These are phyloP conservation scores for Austroboletus festivus DNA, from an alignment of 768 basidiomycete genomes.

Conservation along the genomic window DNA sequence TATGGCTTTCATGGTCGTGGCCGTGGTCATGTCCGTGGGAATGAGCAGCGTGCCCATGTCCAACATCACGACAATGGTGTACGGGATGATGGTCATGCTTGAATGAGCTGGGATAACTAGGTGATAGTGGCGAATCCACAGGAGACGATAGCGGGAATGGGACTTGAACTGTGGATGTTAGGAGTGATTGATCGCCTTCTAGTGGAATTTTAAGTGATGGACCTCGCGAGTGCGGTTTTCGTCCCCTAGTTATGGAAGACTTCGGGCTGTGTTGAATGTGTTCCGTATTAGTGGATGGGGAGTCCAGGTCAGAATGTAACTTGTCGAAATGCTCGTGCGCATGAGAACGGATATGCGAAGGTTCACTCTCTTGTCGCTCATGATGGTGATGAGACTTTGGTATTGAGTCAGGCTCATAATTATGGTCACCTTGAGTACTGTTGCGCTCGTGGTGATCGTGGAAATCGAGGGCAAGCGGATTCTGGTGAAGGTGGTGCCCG, in stretches of 20 bases:
- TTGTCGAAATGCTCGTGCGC: conserved; percentile 28
- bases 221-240: conserved; percentile 39
- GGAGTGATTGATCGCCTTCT: conserved; percentile 19
- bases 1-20: conserved; percentile 75
- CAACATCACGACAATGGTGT: conserved; percentile 17
- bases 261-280: conserved; percentile 8
- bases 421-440: conserved; percentile 14
- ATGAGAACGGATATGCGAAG: conserved; percentile 18
- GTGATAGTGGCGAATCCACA: conserved; percentile 57
- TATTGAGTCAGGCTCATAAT: conserved; percentile 24
- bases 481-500: conserved; percentile 30
- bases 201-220: conserved; percentile 39
- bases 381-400: conserved; percentile 21
- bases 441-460: conserved; percentile 8
- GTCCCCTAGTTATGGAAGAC: conserved; percentile 23
- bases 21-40: conserved; percentile 50
- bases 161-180: conserved; percentile 18
- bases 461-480: conserved; percentile 12
- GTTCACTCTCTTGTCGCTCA: conserved; percentile 24
- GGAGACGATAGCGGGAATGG: conserved; percentile 28
- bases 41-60: conserved; percentile 46
- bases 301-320: conserved; percentile 13
- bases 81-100: conserved; percentile 45
- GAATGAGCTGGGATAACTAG: conserved; percentile 52
- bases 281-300: conserved; percentile 8